Base-by-base conservation (phyloP, 164 flowering plant genomes). In the Amborella trichopoda region DNA sequence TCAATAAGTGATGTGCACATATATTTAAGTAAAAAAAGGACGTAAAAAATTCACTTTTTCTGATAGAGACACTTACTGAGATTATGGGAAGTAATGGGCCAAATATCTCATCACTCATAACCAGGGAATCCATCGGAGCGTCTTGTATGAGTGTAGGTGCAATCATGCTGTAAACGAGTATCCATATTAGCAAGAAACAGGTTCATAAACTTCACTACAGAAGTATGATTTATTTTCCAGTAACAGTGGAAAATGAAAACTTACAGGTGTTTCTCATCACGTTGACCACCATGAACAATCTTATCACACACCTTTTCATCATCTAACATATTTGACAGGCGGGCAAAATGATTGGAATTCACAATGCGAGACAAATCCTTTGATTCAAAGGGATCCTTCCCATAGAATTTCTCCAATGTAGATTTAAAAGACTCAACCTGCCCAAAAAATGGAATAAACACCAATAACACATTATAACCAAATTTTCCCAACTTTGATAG, bases 21-120 rank as follows among this genome's bases (percentile, higher is more conserved):
- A n/a, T n/a, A n/a, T n/a, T n/a, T n/a, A n/a, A n/a, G n/a, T n/a
- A n/a, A n/a, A n/a, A n/a, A n/a, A n/a, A n/a, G n/a, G n/a, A n/a
- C n/a, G n/a, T n/a, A n/a, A n/a, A n/a, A n/a, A n/a, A n/a, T n/a
- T n/a, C n/a, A n/a, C n/a, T n/a, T n/a, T n/a, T n/a, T n/a, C n/a
- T n/a, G n/a, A n/a, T n/a, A n/a, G n/a, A 12, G 44, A 16, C 47
- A 41, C 73, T 49, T 63, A 90, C 97, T 56, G 73, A 72, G 46
- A 90, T 0, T 48, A 90, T 90, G 44, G 98, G 94, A 54, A 86
- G 93, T 46, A 91, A 62, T 4, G 98, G 98, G 33, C 98, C 98
- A 65, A 86, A 86, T 50, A 90, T 83, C 71, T 90, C 95, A 56
- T 86, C 98, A 23, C 43, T 75, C 98, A 90, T 90, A 61, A 91